Percentiles rank a stretch among this genome's conserved stretches.
These are phyloP conservation scores for Globisporangium takayamanum DNA, from an alignment of 352 stramenopile genomes.

Conservation along the genomic window DNA sequence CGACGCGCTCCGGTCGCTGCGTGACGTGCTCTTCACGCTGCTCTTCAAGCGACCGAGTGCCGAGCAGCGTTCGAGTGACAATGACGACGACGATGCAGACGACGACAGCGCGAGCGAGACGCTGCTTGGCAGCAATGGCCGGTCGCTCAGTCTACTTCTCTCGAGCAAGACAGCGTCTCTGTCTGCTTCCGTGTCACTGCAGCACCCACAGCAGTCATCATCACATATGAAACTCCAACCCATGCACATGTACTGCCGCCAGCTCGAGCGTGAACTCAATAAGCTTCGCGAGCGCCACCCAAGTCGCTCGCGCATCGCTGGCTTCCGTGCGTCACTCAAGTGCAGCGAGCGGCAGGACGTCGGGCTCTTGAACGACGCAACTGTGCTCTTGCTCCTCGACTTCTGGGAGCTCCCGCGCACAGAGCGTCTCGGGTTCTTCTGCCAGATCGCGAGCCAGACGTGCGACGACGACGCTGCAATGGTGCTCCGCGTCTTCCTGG, in stretches of 20 bases:
- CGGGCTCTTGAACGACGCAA: slow-evolving; percentile 49
- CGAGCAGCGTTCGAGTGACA: slow-evolving; percentile 11
- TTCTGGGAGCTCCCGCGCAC: slow-evolving; percentile 56
- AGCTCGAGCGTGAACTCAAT: slow-evolving; percentile 57
- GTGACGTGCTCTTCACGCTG: slow-evolving; percentile 37
- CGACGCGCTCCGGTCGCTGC: slow-evolving; percentile 45
- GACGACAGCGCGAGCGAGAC: no score
- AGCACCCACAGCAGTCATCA: slow-evolving; percentile 2
- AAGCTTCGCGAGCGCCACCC: slow-evolving; percentile 24
- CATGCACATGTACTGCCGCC: slow-evolving; percentile 57
- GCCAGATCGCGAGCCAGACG: slow-evolving; percentile 58
- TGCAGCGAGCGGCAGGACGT: slow-evolving; percentile 23
- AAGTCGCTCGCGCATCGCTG: slow-evolving; percentile 10
- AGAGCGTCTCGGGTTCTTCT: slow-evolving; percentile 62
- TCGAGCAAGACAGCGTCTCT: background rate
- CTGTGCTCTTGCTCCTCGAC: slow-evolving; percentile 50
- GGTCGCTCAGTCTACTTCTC: slow-evolving; percentile 5
- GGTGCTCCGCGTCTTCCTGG: slow-evolving; percentile 23
- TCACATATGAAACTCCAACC: slow-evolving; percentile 14
- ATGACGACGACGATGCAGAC: slow-evolving; percentile 15
- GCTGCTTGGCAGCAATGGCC: background rate
- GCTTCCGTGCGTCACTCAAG: slow-evolving; percentile 12
- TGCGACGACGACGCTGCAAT: slow-evolving; percentile 37
- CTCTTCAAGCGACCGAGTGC: slow-evolving; percentile 33
- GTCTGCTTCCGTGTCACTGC: background rate